phyloP scores from a whole-genome alignment of 1,284 basidiomycete genomes.

The Sanguinoderma infundibulare region DNA sequence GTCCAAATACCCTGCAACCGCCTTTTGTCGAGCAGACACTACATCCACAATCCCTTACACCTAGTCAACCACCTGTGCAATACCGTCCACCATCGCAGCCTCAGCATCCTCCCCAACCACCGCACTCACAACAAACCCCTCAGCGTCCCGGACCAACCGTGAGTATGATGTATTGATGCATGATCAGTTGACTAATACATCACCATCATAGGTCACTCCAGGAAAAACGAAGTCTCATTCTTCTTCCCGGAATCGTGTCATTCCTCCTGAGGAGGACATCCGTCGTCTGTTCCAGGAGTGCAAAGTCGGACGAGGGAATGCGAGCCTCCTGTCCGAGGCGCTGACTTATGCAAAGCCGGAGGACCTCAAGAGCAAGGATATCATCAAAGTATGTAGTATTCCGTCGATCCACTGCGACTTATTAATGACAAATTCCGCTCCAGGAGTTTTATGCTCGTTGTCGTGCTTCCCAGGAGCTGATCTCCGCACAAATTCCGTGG shows the following conservation, averaged over 20 bases:
- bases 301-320: slow-evolving; percentile 75
- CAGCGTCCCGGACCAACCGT: slow-evolving; percentile 25
- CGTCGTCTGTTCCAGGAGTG: slow-evolving; percentile 79
- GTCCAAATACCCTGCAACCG: slow-evolving; percentile 18
- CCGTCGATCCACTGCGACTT: neutral
- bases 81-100: slow-evolving; percentile 6
- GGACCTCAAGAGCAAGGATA: slow-evolving; percentile 57
- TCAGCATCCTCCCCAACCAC: slow-evolving; percentile 7
- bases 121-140: slow-evolving; percentile 3
- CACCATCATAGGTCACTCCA: slow-evolving; percentile 14
- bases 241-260: slow-evolving; percentile 55
- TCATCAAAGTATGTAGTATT: slow-evolving; percentile 62
- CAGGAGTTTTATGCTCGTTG: slow-evolving; percentile 80
- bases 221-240: slow-evolving; percentile 34
- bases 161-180: neutral
- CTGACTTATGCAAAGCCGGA: slow-evolving; percentile 68
- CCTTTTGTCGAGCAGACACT: slow-evolving; percentile 8
- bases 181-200: neutral
- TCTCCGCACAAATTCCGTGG: slow-evolving; percentile 80
- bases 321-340: slow-evolving; percentile 65
- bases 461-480: slow-evolving; percentile 71
- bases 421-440: neutral
- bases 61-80: slow-evolving; percentile 4
- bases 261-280: slow-evolving; percentile 78
- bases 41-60: slow-evolving; percentile 10